Conservation (phyloP, 768 basidiomycete genomes). For the Lactifluus rugatus region DNA sequence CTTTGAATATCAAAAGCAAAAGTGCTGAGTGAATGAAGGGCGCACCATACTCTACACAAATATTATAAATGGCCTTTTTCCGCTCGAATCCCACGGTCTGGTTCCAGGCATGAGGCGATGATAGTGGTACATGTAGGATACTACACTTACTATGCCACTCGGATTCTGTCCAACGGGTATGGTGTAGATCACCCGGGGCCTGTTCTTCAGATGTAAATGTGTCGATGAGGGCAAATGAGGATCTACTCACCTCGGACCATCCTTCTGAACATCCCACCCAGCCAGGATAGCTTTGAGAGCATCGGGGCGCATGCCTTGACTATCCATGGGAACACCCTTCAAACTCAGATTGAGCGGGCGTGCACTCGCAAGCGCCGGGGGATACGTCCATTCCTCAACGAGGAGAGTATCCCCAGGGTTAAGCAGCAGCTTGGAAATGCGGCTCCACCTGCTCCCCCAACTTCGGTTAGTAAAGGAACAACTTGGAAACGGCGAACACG, state of each 20-base stretch:
- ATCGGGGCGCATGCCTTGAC: slow-evolving; percentile 55
- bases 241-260: neutral
- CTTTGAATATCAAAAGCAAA: neutral
- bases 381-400: slow-evolving; percentile 68
- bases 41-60: slow-evolving; percentile 71
- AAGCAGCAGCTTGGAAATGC: slow-evolving; percentile 48
- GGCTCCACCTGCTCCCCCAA: slow-evolving; percentile 41
- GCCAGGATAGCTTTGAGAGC: slow-evolving; percentile 49
- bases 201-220: slow-evolving; percentile 21
- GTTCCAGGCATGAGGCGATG: neutral
- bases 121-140: neutral
- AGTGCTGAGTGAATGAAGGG: neutral
- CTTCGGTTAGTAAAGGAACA: neutral
- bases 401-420: slow-evolving; percentile 55
- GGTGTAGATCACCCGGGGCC: slow-evolving; percentile 65
- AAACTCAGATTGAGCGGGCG: slow-evolving; percentile 34
- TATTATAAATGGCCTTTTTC: slow-evolving; percentile 73
- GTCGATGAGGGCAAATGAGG: no score
- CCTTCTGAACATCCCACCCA: slow-evolving; percentile 48
- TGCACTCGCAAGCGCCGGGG: slow-evolving; percentile 37
- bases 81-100: slow-evolving; percentile 52
- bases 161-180: slow-evolving; percentile 83
- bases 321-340: slow-evolving; percentile 59
- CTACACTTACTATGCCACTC: slow-evolving; percentile 50
- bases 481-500: neutral